Percentiles rank a stretch among this genome's conserved stretches.
phyloP scores from a whole-genome alignment of 2,329 filamentous ascomycete genomes.

The Pyricularia grisea region DNA sequence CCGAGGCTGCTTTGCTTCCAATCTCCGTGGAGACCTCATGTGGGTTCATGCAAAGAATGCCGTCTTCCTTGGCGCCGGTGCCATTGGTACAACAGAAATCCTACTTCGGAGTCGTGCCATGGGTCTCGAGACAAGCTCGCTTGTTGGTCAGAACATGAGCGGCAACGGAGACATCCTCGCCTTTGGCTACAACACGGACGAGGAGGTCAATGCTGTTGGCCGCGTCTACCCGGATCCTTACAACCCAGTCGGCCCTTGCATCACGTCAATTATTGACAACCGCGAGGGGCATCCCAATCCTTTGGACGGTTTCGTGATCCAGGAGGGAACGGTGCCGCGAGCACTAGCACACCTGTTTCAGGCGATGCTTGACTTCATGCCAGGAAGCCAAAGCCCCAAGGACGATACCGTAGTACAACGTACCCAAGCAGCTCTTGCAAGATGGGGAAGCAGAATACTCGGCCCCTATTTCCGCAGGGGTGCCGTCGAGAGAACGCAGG shows the following conservation, averaged over 20 bases:
- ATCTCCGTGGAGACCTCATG: constrained; percentile 50
- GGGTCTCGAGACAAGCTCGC: constrained; percentile 47
- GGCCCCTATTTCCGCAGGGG: constrained; percentile 48
- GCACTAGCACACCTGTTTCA: constrained; percentile 48
- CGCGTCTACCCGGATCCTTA: constrained; percentile 35
- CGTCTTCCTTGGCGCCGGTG: constrained; percentile 57
- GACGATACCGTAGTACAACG: constrained; percentile 28
- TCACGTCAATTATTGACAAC: constrained; percentile 53
- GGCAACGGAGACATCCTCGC: constrained; percentile 59
- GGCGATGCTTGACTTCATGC: constrained; percentile 44
- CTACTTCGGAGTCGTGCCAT: constrained; percentile 49
- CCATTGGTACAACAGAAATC: constrained; percentile 58
- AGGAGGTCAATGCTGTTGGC: constrained; percentile 47
- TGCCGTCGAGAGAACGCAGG: constrained; percentile 49
- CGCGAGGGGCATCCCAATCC: constrained; percentile 40
- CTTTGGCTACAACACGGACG: constrained; percentile 54
- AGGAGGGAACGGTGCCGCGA: constrained; percentile 49
- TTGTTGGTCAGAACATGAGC: constrained; percentile 50
- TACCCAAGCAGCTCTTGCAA: constrained; percentile 36
- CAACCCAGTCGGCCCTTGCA: constrained; percentile 50
- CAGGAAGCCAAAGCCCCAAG: constrained; percentile 30
- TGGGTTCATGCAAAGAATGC: constrained; percentile 58
- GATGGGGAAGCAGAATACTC: constrained; percentile 42
- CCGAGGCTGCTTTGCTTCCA: constrained; percentile 42
- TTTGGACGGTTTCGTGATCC: constrained; percentile 52